Evolutionary conservation across 2,329 filamentous ascomycete species (phyloP).

Genomic region (Ophiocordyceps unilateralis): DNA sequence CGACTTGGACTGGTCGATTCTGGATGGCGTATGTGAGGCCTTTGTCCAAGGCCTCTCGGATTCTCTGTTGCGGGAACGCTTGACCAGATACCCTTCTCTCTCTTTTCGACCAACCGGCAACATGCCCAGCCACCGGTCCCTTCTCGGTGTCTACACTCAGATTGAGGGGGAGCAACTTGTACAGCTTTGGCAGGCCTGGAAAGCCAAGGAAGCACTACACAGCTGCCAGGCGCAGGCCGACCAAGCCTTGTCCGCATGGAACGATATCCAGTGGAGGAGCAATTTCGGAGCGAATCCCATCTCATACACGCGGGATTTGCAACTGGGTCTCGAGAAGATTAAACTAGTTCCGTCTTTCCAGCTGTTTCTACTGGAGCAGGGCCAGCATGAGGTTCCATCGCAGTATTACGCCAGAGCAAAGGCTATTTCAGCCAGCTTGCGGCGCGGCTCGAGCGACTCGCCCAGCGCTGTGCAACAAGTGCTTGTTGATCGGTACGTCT

Average conservation of each 20-base stretch:
- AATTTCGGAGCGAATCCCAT: conserved; percentile 28
- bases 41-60: conserved; percentile 38
- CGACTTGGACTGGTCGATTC: conserved; percentile 25
- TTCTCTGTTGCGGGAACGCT: conserved; percentile 22
- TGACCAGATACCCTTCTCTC: conserved; percentile 31
- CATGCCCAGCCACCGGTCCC: conserved; percentile 23
- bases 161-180: conserved; percentile 38
- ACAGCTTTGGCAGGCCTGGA: conserved; percentile 17
- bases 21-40: conserved; percentile 33
- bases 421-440: conserved; percentile 16
- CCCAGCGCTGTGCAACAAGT: conserved; percentile 2
- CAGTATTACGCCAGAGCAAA: conserved; percentile 29
- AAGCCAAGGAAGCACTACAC: conserved; percentile 6
- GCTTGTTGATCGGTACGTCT: conserved; percentile 27
- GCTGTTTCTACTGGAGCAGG: conserved; percentile 34
- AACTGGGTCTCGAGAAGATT: conserved; percentile 27
- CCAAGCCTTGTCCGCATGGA: conserved; percentile 26
- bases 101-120: conserved; percentile 13
- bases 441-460: conserved; percentile 14
- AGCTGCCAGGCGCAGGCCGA: conserved; percentile 12
- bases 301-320: conserved; percentile 34
- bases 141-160: conserved; percentile 35
- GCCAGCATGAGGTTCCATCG: conserved; percentile 30
- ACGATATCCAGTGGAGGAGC: conserved; percentile 19
- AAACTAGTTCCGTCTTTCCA: conserved; percentile 35